Conservation (phyloP, 768 basidiomycete species). For the Grammothele lineata region DNA sequence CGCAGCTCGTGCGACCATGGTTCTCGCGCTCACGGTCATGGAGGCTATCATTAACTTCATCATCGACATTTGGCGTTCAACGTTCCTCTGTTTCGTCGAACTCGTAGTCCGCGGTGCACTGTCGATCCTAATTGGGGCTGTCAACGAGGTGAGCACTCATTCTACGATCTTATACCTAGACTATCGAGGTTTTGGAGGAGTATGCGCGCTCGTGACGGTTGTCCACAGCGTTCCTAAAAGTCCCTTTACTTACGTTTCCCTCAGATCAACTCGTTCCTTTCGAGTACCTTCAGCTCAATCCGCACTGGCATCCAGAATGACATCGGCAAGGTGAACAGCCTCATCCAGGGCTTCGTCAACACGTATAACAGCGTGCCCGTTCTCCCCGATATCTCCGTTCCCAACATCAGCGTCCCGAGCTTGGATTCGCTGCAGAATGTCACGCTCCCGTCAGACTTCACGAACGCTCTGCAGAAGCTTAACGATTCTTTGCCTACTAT, state of each 20-base stretch:
- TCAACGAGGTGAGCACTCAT: conserved; percentile 61
- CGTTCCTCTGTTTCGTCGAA: conserved; percentile 91
- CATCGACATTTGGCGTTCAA: conserved; percentile 87
- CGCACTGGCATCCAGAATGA: conserved; percentile 73
- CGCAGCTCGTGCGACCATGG: conserved; percentile 68
- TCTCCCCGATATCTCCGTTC: conserved; percentile 49
- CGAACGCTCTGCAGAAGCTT: conserved; percentile 66
- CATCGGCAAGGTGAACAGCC: conserved; percentile 55
- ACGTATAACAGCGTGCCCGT: no score
- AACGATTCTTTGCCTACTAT: conserved; percentile 81
- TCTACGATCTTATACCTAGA: no score
- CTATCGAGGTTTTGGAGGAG: no score
- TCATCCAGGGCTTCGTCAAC: no score
- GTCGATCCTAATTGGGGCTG: conserved; percentile 74
- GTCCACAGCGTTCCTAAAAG: no score
- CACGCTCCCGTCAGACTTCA: conserved; percentile 73
- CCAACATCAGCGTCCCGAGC: conserved; percentile 72
- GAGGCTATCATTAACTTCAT: conserved; percentile 90
- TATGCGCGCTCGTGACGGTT: no score
- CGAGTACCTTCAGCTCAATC: conserved; percentile 51
- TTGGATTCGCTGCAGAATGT: conserved; percentile 74
- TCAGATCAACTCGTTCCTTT: conserved; percentile 71
- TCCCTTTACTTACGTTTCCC: no score
- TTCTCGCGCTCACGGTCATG: conserved; percentile 76
- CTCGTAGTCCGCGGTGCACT: conserved; percentile 81